These are phyloP conservation scores for Agaricus sinodeliciosus DNA, from an alignment of 768 basidiomycete genomes.

Conservation along the genomic window DNA sequence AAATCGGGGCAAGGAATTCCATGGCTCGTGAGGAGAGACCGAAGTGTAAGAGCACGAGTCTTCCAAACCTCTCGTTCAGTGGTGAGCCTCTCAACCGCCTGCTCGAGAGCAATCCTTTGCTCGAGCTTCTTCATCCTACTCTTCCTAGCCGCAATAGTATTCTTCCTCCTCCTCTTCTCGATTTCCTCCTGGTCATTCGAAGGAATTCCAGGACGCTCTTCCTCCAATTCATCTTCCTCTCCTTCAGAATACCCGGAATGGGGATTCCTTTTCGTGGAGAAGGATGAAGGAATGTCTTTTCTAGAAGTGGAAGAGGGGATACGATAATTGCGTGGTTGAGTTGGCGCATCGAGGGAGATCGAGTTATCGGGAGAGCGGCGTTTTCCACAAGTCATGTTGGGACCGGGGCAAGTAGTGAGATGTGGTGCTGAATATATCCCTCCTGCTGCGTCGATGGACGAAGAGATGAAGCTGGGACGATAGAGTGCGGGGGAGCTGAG, in stretches of 20 bases:
- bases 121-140: slow-evolving; percentile 70
- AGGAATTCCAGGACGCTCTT: slow-evolving; percentile 32
- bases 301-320: slow-evolving; percentile 70
- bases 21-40: slow-evolving; percentile 50
- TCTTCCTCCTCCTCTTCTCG: slow-evolving; percentile 73
- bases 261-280: slow-evolving; percentile 48
- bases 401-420: background rate
- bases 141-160: slow-evolving; percentile 80
- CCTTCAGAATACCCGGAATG: slow-evolving; percentile 34
- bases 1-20: slow-evolving; percentile 53
- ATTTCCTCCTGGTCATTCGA: slow-evolving; percentile 58
- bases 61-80: slow-evolving; percentile 60
- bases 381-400: slow-evolving; percentile 31
- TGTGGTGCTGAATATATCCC: slow-evolving; percentile 4
- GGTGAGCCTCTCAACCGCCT: slow-evolving; percentile 42
- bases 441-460: slow-evolving; percentile 10
- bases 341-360: slow-evolving; percentile 71
- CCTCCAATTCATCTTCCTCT: slow-evolving; percentile 46
- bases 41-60: slow-evolving; percentile 41
- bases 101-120: slow-evolving; percentile 62
- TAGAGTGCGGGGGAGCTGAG: slow-evolving; percentile 13
- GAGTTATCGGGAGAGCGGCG: slow-evolving; percentile 59
- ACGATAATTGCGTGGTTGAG: slow-evolving; percentile 69
- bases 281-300: slow-evolving; percentile 71
- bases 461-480: slow-evolving; percentile 5